A percentile compares a stretch with the other conserved stretches of the same genome.
Evolutionary conservation across 1,284 basidiomycete genomes (phyloP).

Genomic region (Heterobasidion irregulare): DNA sequence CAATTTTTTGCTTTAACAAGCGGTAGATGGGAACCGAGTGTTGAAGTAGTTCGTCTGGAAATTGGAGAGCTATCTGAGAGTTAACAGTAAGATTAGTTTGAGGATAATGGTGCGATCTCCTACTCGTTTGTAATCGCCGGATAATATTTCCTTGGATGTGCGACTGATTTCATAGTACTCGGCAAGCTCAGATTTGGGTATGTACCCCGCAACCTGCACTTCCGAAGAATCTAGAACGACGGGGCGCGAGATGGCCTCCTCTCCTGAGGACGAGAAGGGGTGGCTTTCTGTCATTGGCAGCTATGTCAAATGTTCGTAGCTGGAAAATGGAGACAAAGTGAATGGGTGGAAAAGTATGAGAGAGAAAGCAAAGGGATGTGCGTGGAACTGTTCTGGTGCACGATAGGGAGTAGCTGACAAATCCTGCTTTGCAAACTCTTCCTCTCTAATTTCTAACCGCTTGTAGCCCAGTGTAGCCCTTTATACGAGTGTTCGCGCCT

Average conservation of each 20-base stretch:
- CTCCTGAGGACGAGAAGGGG: background rate
- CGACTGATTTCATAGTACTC: constrained; percentile 43
- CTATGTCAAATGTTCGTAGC: background rate
- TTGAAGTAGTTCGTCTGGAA: constrained; percentile 88
- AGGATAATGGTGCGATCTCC: constrained; percentile 12
- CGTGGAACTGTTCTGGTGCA: background rate
- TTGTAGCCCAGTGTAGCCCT: too few species aligned
- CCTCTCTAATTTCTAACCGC: too few species aligned
- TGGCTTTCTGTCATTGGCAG: background rate
- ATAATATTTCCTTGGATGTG: constrained; percentile 42
- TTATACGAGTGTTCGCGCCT: too few species aligned
- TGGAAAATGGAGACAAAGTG: background rate
- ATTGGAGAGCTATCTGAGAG: constrained; percentile 84
- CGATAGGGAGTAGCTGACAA: too few species aligned
- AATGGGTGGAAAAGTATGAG: background rate
- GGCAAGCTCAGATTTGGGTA: background rate
- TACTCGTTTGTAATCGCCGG: constrained; percentile 53
- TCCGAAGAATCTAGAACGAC: background rate
- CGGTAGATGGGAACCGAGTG: constrained; percentile 87
- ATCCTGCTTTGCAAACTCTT: too few species aligned
- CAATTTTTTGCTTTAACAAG: constrained; percentile 50
- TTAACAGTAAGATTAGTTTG: background rate
- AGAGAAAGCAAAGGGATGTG: too few species aligned
- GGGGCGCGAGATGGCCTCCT: background rate
- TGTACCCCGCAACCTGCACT: background rate